Evolutionary conservation across 164 flowering plant genomes (phyloP).

Genomic region (Echeveria elegans): DNA sequence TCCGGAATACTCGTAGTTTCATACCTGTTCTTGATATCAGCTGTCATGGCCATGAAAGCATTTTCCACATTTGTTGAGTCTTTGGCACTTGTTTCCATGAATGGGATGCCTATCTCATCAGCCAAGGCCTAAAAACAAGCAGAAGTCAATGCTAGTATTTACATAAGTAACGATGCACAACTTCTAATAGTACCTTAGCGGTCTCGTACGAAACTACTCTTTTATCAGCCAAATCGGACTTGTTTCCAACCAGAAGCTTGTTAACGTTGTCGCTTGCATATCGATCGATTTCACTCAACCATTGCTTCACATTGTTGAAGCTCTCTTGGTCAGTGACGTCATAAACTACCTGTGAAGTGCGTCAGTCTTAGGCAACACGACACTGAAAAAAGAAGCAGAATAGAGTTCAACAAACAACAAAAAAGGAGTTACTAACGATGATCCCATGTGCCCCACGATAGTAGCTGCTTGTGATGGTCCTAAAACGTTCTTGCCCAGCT

Average conservation of each 20-base stretch:
- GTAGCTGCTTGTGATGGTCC: conserved; percentile 7
- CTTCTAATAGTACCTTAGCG: not conserved
- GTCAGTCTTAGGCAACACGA: too few species aligned
- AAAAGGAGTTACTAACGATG: not conserved
- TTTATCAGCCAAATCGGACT: not conserved
- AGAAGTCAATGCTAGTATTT: not conserved
- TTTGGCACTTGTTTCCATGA: conserved; percentile 55
- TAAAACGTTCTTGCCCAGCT: conserved; percentile 5
- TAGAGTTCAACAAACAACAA: not conserved
- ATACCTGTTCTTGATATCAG: conserved; percentile 41
- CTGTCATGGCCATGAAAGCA: conserved; percentile 57
- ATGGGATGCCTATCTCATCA: conserved; percentile 52
- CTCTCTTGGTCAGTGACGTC: conserved; percentile 4
- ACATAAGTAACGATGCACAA: not conserved
- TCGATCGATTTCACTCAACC: conserved; percentile 3
- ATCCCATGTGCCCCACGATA: conserved; percentile 1
- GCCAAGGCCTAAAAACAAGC: conserved; percentile 34
- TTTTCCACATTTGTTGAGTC: conserved; percentile 46
- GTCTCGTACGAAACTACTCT: not conserved
- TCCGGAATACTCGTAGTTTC: too few species aligned
- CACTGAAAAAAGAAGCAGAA: too few species aligned
- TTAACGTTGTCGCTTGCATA: not conserved
- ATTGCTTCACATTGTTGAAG: conserved; percentile 1
- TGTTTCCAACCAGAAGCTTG: conserved; percentile 6
- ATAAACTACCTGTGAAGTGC: not conserved